Base-by-base conservation (phyloP, 441 rosid species). In the Erodium trifolium region DNA sequence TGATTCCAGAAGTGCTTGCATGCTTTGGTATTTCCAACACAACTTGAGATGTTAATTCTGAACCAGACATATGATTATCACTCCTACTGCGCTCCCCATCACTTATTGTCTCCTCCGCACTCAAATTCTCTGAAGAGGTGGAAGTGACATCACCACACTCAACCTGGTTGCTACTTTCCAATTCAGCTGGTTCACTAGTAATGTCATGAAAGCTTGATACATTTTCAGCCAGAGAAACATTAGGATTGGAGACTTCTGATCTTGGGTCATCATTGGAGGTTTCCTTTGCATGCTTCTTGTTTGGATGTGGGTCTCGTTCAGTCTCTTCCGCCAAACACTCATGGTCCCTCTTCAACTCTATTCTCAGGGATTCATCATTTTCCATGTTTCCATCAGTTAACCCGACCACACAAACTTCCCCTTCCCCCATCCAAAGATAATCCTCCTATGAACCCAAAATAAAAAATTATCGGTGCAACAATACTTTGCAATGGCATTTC, bases 1-100 rank as follows among this genome's bases (percentile, higher is more conserved):
- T 84, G 68, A 93, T 84, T 55, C 99, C 97, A 0, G 96, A 81
- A 2, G 93, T 74, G 78, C 89, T 88, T 43, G 81, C 83, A 78
- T 92, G 86, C 84, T 87, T 82, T 0, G 98, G 99, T 74, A 92
- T 87, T 83, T 92, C 96, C 81, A 87, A 70, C 53, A 87, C 89
- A 63, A 90, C 92, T 63, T 79, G 81, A 75, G 91, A 82, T 4
- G 80, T 76, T 18, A 82, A 78, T 11, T 68, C 81, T 70, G 70
- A 78, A 76, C 72, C 73, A 13, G 79, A 77, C 11, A 69, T 63
- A 43, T 72, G 77, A 10, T 65, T 71, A 47, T 67, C 70, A 66
- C 75, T 82, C 67, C 80, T 80, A 59, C 81, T 67, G 41, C 75
- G 77, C 64, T 77, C 84, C 41, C 77, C 81, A 31, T 82, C 86